Evolutionary conservation across 768 basidiomycete species (phyloP).

Genomic region (Mycena belliarum): DNA sequence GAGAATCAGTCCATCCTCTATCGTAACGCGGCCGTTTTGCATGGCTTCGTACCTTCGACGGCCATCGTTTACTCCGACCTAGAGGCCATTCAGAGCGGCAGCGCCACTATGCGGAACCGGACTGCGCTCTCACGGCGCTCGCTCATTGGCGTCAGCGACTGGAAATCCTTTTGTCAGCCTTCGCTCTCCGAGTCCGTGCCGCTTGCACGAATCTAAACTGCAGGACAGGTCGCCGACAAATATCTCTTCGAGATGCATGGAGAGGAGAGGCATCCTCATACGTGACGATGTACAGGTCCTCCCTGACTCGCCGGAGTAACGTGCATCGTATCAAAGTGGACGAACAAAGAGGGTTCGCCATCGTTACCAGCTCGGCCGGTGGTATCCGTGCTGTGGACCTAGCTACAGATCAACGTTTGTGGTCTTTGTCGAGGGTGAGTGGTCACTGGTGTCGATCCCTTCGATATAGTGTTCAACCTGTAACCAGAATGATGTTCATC

Average conservation of each 20-base stretch:
- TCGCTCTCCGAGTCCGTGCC: neutral
- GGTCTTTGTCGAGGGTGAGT: slow-evolving; percentile 60
- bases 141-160: slow-evolving; percentile 41
- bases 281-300: slow-evolving; percentile 32
- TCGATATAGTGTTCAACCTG: slow-evolving; percentile 3
- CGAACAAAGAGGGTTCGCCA: slow-evolving; percentile 55
- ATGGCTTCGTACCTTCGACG: slow-evolving; percentile 42
- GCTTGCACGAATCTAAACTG: neutral
- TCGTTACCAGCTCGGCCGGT: slow-evolving; percentile 56
- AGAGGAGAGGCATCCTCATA: slow-evolving; percentile 47
- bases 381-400: slow-evolving; percentile 64
- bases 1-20: slow-evolving; percentile 55
- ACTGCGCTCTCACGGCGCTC: slow-evolving; percentile 34
- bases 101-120: neutral
- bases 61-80: slow-evolving; percentile 32
- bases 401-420: slow-evolving; percentile 49
- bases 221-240: slow-evolving; percentile 44
- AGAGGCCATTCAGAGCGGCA: neutral
- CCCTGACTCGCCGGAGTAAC: slow-evolving; percentile 26
- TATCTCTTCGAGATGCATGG: slow-evolving; percentile 55
- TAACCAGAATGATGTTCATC: slow-evolving; percentile 49
- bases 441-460: neutral
- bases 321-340: slow-evolving; percentile 83
- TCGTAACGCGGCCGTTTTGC: slow-evolving; percentile 54
- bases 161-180: slow-evolving; percentile 65